Base-by-base conservation (phyloP, 192 early-diverging fungal genomes). In the Obelidium mucronatum region DNA sequence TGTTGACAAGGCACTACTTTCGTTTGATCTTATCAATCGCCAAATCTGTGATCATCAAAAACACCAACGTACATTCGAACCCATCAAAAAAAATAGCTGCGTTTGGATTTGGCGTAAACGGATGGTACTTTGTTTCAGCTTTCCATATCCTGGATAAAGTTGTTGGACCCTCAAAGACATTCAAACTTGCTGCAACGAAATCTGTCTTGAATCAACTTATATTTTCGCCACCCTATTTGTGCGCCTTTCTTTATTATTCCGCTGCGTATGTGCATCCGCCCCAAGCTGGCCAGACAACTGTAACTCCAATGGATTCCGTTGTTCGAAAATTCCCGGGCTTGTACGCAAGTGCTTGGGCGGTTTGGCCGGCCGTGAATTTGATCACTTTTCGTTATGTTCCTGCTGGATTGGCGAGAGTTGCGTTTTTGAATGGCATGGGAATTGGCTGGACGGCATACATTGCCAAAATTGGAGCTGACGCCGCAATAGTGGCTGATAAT, bases 351-450 rank as follows among this genome's bases (percentile, higher is more conserved):
- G 70, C 37, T 40, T 73, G 70, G 33, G 8, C 15, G 36, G 19
- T 73, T 19, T 73, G 70, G 70, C 70, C 70, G 1, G 70, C 70
- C 13, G 55, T 73, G 22, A 73, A 73, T 17, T 13, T 73, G 17
- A 39, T 73, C 15, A 33, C 37, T 17, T 73, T 73, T 39, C 52
- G 55, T 26, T 73, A 28, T 59, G 37, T 73, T 17, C 55, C 54
- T 1, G 33, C 70, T 4, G 70, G 70, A 26, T 17, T 73, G n/a
- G 31, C 70, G 54, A 19, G 70, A 24, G 70, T 73, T n/a, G 70
- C 70, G 24, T 59, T 73, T 35, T 24, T 59, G 54, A 73, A 73
- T 59, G 55, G 17, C 24, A 42, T 59, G 52, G 70, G 70, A 37
- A 15, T 73, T 1, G 11, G 26, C 0, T 73, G 70, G 70, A 73